Evolutionary conservation across 2,329 filamentous ascomycete genomes (phyloP).

Genomic region (Ceratocystis huliohia): DNA sequence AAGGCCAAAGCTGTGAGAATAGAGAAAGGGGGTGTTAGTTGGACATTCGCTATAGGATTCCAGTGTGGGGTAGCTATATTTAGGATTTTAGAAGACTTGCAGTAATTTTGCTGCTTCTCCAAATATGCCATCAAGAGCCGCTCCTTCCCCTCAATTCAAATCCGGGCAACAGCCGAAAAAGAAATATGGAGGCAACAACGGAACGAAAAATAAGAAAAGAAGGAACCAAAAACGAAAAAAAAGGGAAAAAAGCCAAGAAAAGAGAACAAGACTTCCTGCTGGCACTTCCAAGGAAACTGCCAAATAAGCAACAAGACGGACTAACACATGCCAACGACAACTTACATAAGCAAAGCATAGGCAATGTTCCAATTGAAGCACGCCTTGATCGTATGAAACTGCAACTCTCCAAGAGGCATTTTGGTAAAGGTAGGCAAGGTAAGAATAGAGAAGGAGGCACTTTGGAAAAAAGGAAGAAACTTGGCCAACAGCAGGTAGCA

Average conservation of each 20-base stretch:
- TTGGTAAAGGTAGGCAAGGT: neutral
- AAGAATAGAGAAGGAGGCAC: neutral
- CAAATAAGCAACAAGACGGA: neutral
- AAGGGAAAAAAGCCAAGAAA: neutral
- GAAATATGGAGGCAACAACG: neutral
- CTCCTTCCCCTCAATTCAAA: neutral
- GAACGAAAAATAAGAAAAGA: too few relatives aligned
- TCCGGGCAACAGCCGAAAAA: neutral
- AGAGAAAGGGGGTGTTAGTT: neutral
- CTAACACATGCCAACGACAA: neutral
- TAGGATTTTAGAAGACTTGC: neutral
- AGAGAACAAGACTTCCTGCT: neutral
- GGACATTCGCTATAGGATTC: neutral
- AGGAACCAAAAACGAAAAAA: neutral
- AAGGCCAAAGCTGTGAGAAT: conserved; percentile 46
- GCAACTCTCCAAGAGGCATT: conserved; percentile 13
- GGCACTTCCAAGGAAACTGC: neutral
- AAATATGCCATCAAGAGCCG: neutral
- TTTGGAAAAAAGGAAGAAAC: neutral
- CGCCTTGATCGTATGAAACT: conserved; percentile 13
- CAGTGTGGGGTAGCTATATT: neutral
- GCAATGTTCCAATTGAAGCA: conserved; percentile 20
- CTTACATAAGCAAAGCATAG: conserved; percentile 21
- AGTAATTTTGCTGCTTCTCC: neutral
- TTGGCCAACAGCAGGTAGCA: neutral